Evolutionary conservation across 352 stramenopile genomes (phyloP), one percentile per base, ranked within the genome.

Genomic region (Phytophthora brassicae): DNA sequence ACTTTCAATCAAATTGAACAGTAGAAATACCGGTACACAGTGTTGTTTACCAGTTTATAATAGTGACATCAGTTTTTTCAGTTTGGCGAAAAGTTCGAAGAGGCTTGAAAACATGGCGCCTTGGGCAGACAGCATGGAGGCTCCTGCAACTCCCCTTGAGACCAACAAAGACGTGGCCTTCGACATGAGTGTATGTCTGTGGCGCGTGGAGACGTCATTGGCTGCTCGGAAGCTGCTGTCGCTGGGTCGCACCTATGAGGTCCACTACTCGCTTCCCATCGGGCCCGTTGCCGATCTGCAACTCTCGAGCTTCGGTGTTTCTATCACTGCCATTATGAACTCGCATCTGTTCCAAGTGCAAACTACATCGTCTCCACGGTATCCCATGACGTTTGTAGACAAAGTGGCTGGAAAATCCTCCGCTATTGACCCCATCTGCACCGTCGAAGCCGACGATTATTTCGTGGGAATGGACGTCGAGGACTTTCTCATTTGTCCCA

Each of bases 391-490:
- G 28, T 70, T 83, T 41, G 28, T 60, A 17, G 66, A 81, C 29
- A 70, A 71, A 38, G 33, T 80, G 7, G 58, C 68, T 5, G 52
- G 67, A n/a, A 49, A 52, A 16, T 41, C 39, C 3, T 48, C 64
- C 29, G 51, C 50, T 17, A 24, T 33, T 36, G 61, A 79, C 35
- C 72, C 79, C 4, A 90, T 98, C 53, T 84, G 82, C 17, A 85
- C 98, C 39, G 91, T 99, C 51, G 79, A 89, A 16, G 79, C 97
- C 56, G 84, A 89, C 23, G 85, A 98, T 36, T 98, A 98, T 64
- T 90, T 99, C 14, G 84, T 96, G 8, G 80, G 80, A 0, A 71
- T 92, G 44, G 68, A 75, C 47, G 47, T 63, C 5, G 67, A 85
- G 17, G 72, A 93, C 54, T 70, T 92, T 47, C 68, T 91, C 31